Evolutionary conservation across 257 asterid genomes (phyloP).

Genomic region (Solanum piurae): DNA sequence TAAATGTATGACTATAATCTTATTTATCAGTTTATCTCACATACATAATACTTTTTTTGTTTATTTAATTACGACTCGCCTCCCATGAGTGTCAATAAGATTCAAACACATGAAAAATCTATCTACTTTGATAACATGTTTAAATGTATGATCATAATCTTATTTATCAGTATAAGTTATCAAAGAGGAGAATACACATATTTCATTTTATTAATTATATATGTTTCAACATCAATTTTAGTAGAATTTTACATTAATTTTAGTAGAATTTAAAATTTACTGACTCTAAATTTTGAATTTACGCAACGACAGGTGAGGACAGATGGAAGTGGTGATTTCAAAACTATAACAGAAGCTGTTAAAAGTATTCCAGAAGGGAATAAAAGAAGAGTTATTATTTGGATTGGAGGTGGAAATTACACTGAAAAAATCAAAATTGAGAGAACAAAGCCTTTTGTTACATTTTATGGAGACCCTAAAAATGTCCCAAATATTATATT

Average conservation of each 20-base stretch:
- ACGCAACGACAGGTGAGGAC: not conserved
- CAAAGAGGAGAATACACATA: not conserved
- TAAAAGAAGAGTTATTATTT: conserved; percentile 33
- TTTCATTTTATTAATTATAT: not conserved
- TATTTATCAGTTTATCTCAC: no score
- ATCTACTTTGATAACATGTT: no score
- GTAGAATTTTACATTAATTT: fast-evolving
- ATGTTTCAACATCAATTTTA: not conserved
- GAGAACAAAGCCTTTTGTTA: conserved; percentile 30
- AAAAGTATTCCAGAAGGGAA: conserved; percentile 42
- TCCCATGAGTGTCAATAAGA: no score
- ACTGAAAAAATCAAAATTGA: conserved; percentile 40
- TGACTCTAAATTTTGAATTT: not conserved
- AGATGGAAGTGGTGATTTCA: conserved; percentile 54
- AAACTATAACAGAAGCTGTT: conserved; percentile 47
- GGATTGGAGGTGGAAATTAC: conserved; percentile 60
- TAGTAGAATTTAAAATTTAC: not conserved
- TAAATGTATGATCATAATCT: not conserved
- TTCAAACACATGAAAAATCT: no score
- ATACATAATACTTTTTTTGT: no score
- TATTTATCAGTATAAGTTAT: not conserved
- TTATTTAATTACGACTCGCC: no score
- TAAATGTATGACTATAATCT: no score
- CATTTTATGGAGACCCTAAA: conserved; percentile 50
- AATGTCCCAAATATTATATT: conserved; percentile 26